Base-by-base conservation (phyloP, 1,284 basidiomycete genomes). In the Amylostereum areolatum region DNA sequence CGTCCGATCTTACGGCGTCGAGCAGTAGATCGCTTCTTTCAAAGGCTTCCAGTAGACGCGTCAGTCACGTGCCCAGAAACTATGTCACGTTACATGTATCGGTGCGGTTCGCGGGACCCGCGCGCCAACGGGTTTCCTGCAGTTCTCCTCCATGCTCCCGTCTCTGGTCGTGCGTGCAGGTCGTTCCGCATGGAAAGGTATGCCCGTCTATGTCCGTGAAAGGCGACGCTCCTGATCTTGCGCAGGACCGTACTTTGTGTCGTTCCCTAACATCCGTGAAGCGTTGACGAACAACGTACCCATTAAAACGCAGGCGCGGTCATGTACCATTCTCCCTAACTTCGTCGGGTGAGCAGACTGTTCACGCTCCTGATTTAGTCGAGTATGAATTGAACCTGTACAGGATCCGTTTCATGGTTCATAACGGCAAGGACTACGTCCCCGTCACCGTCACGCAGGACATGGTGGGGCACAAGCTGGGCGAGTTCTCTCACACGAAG, bases 401-500 rank as follows among this genome's bases (percentile, higher is more conserved):
- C 3, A 91, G 89, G 4, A 74, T 94, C 42, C 83, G 85, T 49
- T 97, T 97, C 66, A 72, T 91, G 65, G 92, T 99, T 1, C 93
- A 98, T 70, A 98, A 97, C 59, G 96, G 96, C 42, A 93, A 89
- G 69, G 82, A 91, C 57, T 97, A 95, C 65, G 58, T 87, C 10
- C 93, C 94, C 0, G 85, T 99, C 33, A 71, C 78, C 33, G 77
- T 99, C 51, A 93, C 91, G 10, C 92, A 96, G 66, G 95, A 98
- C 65, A 98, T 98, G 95, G 92, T 99, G 2, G 96, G 96, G 0
- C 94, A 98, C 67, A 98, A 99, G 68, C 70, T 99, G 49, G 96
- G 96, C 46, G 95, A 98, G 73, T 98, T 98, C 68, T 77, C 93
- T 18, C 79, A 86, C 52, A 97, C 94, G 39, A 83, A 90, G 68